These are phyloP conservation scores for Thecaphora frezii DNA, from an alignment of 1,284 basidiomycete genomes.

Conservation along the genomic window DNA sequence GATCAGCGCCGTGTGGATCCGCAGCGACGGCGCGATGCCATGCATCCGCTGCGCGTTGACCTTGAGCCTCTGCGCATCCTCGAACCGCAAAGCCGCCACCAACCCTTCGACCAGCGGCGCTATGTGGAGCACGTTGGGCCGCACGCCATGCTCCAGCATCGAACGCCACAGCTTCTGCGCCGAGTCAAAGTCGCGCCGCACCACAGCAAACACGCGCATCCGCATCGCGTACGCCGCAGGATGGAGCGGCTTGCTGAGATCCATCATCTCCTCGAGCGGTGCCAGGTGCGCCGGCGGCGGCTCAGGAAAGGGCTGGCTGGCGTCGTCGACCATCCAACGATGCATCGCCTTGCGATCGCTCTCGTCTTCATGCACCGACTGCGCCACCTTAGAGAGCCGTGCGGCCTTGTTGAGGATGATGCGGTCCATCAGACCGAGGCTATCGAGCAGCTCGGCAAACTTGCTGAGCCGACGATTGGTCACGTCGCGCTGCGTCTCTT, in stretches of 20 bases:
- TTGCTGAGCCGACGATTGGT: background rate
- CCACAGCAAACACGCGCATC: constrained; percentile 34
- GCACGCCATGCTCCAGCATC: constrained; percentile 28
- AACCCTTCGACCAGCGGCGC: constrained; percentile 38
- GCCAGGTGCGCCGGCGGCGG: constrained; percentile 2
- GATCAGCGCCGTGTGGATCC: constrained; percentile 34
- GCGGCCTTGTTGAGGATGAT: background rate
- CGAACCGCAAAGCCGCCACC: constrained; percentile 13
- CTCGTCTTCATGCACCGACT: background rate
- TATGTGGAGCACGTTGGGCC: constrained; percentile 33
- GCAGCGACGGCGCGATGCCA: constrained; percentile 17
- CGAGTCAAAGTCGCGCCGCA: constrained; percentile 25
- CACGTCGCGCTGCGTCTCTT: background rate
- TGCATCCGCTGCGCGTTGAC: constrained; percentile 16
- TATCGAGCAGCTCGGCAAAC: background rate
- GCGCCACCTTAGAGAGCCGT: background rate
- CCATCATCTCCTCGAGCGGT: constrained; percentile 3
- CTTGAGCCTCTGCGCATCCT: constrained; percentile 29
- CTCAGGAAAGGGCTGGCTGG: constrained; percentile 3
- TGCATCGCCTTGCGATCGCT: background rate
- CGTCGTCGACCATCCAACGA: background rate
- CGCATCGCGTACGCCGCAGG: constrained; percentile 30
- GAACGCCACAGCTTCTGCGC: constrained; percentile 29
- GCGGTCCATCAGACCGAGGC: background rate
- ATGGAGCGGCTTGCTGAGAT: constrained; percentile 16